A percentile compares a stretch with the other conserved stretches of the same genome.
phyloP scores from a whole-genome alignment of 805 yeast species.

The Candida koratica region DNA sequence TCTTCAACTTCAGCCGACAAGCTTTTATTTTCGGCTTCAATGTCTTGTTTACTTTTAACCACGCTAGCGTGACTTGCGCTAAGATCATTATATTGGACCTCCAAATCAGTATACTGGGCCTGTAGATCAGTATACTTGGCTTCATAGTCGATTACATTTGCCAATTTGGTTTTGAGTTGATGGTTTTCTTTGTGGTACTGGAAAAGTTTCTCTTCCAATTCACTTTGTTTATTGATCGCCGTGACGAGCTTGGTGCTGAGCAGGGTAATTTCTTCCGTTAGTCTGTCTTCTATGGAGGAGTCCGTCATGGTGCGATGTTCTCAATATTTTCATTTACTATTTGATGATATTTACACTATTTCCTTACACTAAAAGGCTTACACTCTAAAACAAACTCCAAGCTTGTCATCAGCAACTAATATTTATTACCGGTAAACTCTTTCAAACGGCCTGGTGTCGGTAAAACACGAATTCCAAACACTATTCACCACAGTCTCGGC shows the following conservation, averaged over 20 bases:
- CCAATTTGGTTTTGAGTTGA: slow-evolving; percentile 22
- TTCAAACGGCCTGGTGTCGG: slow-evolving; percentile 94
- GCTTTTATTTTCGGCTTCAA: slow-evolving; percentile 57
- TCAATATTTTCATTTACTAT: too few species aligned
- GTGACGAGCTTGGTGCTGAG: slow-evolving; percentile 59
- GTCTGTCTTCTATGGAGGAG: slow-evolving; percentile 23
- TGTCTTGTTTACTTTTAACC: slow-evolving; percentile 35
- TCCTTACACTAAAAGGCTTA: too few species aligned
- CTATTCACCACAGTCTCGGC: slow-evolving; percentile 79
- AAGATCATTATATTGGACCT: slow-evolving; percentile 19
- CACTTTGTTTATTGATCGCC: slow-evolving; percentile 54
- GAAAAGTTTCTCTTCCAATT: slow-evolving; percentile 47
- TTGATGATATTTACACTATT: too few species aligned
- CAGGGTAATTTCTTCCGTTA: slow-evolving; percentile 52
- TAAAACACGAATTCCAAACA: slow-evolving; percentile 90
- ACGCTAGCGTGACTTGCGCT: neutral
- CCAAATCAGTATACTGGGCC: slow-evolving; percentile 32
- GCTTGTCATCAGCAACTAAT: too few species aligned
- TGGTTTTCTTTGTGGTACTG: slow-evolving; percentile 36
- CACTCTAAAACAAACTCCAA: too few species aligned
- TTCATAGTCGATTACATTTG: slow-evolving; percentile 22
- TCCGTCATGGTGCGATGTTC: slow-evolving; percentile 1
- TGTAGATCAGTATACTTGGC: slow-evolving; percentile 31
- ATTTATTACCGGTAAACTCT: slow-evolving; percentile 64
- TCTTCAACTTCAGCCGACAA: slow-evolving; percentile 77